Base-by-base conservation (phyloP, 139 green algal genomes). In the Chlamydomonas urium region DNA sequence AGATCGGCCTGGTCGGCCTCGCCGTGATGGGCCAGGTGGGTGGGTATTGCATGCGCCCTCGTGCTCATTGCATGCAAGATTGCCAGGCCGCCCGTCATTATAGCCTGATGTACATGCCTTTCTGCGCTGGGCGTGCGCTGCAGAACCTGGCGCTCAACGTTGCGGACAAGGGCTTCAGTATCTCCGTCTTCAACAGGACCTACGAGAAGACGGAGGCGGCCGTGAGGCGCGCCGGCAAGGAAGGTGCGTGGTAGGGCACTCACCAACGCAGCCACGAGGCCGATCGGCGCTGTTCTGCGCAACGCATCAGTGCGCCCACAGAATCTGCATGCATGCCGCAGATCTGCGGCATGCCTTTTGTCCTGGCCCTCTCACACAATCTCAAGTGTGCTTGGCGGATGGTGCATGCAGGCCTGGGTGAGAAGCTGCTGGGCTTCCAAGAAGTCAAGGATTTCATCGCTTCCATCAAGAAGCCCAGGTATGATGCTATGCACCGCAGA, bases 71-170 rank as follows among this genome's bases (percentile, higher is more conserved):
- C n/a, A n/a, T n/a, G n/a, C n/a, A n/a, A n/a, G n/a, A n/a, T n/a
- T n/a, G n/a, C n/a, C n/a, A n/a, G n/a, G n/a, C n/a, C n/a, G n/a
- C n/a, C n/a, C 42, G 17, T 50, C n/a, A n/a, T n/a, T n/a, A n/a
- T n/a, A n/a, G n/a, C n/a, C 59, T 66, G 31, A 6, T 47, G 59
- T 8, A n/a, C 23, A 66, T 66, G 6, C 4, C 59, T 42, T 23
- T 66, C 29, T 66, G 24, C 34, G 5, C 31, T 35, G 23, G 5
- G 8, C 31, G 31, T 33, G 19, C 10, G 14, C 5, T 59, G 83
- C 93, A 98, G 91, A 99, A 99, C 73, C 81, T 99, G 63, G 95
- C 96, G 1, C 88, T 99, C 4, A 99, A 99, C 83, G 85, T 99
- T 29, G 96, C 96, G 0, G 91, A 97, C 56, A 99, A 99, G 81